These are phyloP conservation scores for Pterula multifida DNA, from an alignment of 1,284 basidiomycete genomes.

Conservation along the genomic window DNA sequence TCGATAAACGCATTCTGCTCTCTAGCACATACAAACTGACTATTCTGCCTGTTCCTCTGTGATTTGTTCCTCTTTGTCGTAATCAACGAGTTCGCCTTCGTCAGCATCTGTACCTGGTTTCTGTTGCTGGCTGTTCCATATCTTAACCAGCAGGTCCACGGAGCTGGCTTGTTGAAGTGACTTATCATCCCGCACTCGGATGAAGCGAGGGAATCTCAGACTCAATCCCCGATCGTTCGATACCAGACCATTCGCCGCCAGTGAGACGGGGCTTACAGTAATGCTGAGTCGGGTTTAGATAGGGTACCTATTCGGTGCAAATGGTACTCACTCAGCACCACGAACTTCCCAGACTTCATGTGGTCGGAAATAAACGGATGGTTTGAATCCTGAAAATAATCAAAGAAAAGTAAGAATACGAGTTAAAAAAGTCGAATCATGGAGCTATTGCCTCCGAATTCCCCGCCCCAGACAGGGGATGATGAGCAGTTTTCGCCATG, in stretches of 20 bases:
- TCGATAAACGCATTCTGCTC: not conserved
- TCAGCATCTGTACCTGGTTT: conserved; percentile 29
- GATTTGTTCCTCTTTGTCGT: conserved; percentile 19
- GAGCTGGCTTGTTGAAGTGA: conserved; percentile 67
- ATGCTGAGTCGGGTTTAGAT: conserved; percentile 34
- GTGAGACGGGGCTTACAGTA: conserved; percentile 81
- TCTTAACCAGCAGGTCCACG: conserved; percentile 56
- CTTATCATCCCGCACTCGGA: conserved; percentile 76
- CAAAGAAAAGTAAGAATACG: conserved; percentile 1
- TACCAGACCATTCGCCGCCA: conserved; percentile 66
- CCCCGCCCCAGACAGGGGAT: conserved; percentile 49
- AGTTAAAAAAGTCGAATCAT: not conserved
- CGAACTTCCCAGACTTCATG: conserved; percentile 87
- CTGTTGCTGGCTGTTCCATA: conserved; percentile 57
- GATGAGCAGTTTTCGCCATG: conserved; percentile 56
- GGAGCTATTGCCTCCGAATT: conserved; percentile 47
- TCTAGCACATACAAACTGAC: conserved; percentile 1
- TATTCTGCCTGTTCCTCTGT: conserved; percentile 20
- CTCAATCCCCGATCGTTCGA: conserved; percentile 62
- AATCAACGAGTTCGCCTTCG: conserved; percentile 48
- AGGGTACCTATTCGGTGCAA: conserved; percentile 1
- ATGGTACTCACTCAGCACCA: conserved; percentile 64
- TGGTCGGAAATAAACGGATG: conserved; percentile 80
- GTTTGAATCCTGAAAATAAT: conserved; percentile 65
- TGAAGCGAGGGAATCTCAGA: conserved; percentile 85